Conservation (phyloP, 768 basidiomycete genomes). For the Lentinula edodes region DNA sequence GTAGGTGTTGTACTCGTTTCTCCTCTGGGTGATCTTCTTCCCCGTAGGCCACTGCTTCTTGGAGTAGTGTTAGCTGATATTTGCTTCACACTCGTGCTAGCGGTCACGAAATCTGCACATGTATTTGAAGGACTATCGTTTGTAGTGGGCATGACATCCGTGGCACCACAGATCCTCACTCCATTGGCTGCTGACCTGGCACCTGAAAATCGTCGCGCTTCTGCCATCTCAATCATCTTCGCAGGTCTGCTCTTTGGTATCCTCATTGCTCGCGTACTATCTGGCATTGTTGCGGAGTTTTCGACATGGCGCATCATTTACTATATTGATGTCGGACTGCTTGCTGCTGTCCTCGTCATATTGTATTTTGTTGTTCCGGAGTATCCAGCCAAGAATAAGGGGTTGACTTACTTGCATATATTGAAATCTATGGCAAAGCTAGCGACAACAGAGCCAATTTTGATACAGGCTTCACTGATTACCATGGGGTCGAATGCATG, state of each 20-base stretch:
- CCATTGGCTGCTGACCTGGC: conserved; percentile 57
- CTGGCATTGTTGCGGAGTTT: conserved; percentile 52
- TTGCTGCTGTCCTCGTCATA: conserved; percentile 34
- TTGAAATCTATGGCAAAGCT: conserved; percentile 53
- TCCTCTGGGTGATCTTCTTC: conserved; percentile 80
- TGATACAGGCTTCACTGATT: conserved; percentile 47
- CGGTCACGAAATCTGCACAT: conserved; percentile 50
- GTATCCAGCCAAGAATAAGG: conserved; percentile 47
- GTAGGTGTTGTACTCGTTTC: conserved; percentile 68
- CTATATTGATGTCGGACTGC: conserved; percentile 50
- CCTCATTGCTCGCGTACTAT: conserved; percentile 48
- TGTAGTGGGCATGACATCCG: conserved; percentile 65
- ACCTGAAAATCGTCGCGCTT: conserved; percentile 45
- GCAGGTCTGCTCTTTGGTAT: conserved; percentile 46
- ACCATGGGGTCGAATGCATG: conserved; percentile 37
- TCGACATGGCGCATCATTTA: conserved; percentile 48
- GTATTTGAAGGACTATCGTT: conserved; percentile 67
- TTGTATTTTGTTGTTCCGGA: conserved; percentile 50
- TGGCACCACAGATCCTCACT: conserved; percentile 74
- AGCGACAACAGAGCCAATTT: conserved; percentile 50
- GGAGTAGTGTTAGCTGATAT: conserved; percentile 47
- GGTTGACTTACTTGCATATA: conserved; percentile 48
- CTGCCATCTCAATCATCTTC: conserved; percentile 51
- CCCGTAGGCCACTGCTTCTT: conserved; percentile 67
- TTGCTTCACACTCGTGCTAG: conserved; percentile 64